Evolutionary conservation across 2,329 filamentous ascomycete species (phyloP).

Genomic region (Paecilomyces formosus): DNA sequence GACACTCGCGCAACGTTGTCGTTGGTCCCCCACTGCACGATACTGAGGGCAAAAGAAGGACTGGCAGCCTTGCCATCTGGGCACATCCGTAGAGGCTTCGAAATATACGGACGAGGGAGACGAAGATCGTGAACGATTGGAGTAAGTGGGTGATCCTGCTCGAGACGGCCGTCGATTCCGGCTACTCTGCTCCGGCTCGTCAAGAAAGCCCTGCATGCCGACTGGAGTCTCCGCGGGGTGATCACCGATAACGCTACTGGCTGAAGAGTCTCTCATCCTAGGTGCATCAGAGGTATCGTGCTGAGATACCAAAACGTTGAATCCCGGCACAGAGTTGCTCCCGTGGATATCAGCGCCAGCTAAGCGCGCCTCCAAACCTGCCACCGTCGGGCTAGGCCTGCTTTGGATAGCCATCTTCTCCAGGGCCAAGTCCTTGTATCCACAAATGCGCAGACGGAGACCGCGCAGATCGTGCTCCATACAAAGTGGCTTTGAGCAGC

Average conservation of each 20-base stretch:
- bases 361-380: not conserved
- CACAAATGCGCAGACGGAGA: conserved; percentile 50
- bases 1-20: conserved; percentile 35
- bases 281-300: conserved; percentile 13
- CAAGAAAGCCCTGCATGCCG: conserved; percentile 13
- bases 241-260: conserved; percentile 29
- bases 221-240: conserved; percentile 17
- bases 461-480: conserved; percentile 54
- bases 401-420: conserved; percentile 40
- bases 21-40: conserved; percentile 37
- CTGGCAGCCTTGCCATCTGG: conserved; percentile 40
- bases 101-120: conserved; percentile 31
- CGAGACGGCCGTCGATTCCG: conserved; percentile 23
- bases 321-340: not conserved
- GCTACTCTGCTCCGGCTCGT: conserved; percentile 13
- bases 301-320: conserved; percentile 3
- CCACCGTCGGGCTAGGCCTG: conserved; percentile 6
- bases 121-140: conserved; percentile 33
- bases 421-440: conserved; percentile 46
- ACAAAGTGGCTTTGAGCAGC: conserved; percentile 50
- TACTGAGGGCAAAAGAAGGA: conserved; percentile 41
- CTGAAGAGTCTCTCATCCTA: conserved; percentile 20
- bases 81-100: conserved; percentile 27
- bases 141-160: conserved; percentile 31
- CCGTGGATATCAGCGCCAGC: not conserved